Evolutionary conservation across 192 early-diverging fungal genomes (phyloP), one percentile per base, ranked within the genome.

Genomic region (Podila horticola): DNA sequence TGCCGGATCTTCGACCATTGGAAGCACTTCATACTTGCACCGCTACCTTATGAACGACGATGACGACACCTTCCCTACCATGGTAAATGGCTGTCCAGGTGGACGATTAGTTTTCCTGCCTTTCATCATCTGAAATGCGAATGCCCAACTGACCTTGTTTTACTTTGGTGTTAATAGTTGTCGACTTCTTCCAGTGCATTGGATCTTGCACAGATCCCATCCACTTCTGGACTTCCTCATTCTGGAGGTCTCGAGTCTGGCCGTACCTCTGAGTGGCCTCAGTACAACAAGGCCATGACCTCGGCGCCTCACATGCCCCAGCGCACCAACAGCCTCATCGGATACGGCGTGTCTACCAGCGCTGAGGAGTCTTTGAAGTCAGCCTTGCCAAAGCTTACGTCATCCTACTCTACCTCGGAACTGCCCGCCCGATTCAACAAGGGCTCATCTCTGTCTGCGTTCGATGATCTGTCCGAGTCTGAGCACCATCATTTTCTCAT

Each of bases 341-440:
- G 79, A 26, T 82, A 55, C 66, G 45, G 72, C 49, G 49, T 75
- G 13, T 64, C 68, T 41, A 72, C 51, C 62, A 75, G 67, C 49
- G 52, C 71, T 38, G 81, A 72, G 41, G 64, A 75, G 10, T 79
- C 79, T 19, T 63, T 71, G 33, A 84, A 77, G 26, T 74, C 72
- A 28, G 67, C 74, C 12, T 29, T 85, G 30, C 84, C 79, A 9
- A 85, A 76, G 60, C 72, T 85, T 13, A 74, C 85, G 1, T 75
- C 84, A 4, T 86, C 88, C 2, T 85, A 83, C 41, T 87, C 88
- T 12, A 76, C 82, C 15, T 84, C 86, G 9, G 85, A 89, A 48
- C 57, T 81, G 26, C 74, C 83, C 61, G 59, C 82, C 59, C 41
- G 71, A 19, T 81, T 73, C 71, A 38, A 65, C 70, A 74, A 70